phyloP scores from a whole-genome alignment of 2,329 filamentous ascomycete genomes.

The Fusarium redolens region DNA sequence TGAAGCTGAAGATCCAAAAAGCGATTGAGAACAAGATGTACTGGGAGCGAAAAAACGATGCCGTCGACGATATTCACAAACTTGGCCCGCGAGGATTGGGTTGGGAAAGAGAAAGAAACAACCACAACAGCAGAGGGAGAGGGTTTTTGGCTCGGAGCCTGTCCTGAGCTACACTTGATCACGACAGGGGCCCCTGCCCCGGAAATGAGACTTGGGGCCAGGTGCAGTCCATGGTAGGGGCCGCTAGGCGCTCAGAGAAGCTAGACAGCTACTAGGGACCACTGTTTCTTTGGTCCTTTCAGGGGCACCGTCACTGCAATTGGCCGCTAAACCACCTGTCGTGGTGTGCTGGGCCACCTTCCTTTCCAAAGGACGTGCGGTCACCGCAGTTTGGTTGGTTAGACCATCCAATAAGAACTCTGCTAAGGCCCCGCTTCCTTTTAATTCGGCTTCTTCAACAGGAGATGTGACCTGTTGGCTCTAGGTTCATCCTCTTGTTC shows the following conservation, averaged over 20 bases:
- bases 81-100: conserved; percentile 43
- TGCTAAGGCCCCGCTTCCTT: conserved; percentile 13
- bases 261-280: conserved; percentile 27
- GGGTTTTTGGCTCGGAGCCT: conserved; percentile 32
- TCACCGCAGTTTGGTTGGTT: conserved; percentile 30
- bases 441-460: conserved; percentile 28
- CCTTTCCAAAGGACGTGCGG: conserved; percentile 28
- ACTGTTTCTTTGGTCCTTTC: conserved; percentile 33
- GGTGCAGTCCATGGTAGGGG: conserved; percentile 20
- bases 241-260: conserved; percentile 34
- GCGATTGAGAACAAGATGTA: conserved; percentile 40
- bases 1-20: conserved; percentile 55
- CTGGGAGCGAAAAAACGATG: conserved; percentile 41
- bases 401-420: conserved; percentile 14
- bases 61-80: conserved; percentile 42
- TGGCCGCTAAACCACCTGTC: conserved; percentile 32
- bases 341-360: conserved; percentile 24
- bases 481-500: conserved; percentile 4
- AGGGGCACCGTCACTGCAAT: conserved; percentile 41
- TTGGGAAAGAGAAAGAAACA: conserved; percentile 37
- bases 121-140: conserved; percentile 20
- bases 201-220: conserved; percentile 42
- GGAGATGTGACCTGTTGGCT: conserved; percentile 30
- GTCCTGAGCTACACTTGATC: conserved; percentile 16
- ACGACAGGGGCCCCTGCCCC: conserved; percentile 23